Conservation (phyloP, 2,329 filamentous ascomycete species). For the Claviceps digitariae region DNA sequence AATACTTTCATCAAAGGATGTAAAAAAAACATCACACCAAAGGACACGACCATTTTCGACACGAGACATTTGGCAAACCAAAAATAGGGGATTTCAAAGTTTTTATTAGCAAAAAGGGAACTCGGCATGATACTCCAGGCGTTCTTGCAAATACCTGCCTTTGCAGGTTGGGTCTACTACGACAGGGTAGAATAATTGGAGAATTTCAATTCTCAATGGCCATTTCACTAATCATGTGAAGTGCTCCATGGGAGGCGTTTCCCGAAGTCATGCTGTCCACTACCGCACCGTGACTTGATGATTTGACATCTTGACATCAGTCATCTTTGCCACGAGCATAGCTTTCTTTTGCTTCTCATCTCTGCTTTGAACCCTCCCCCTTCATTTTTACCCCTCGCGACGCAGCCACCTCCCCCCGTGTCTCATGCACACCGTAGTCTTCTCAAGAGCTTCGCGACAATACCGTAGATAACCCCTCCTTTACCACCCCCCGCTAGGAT, state of each 20-base stretch:
- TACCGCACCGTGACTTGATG: conserved; percentile 2
- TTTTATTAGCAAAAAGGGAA: conserved; percentile 4
- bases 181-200: conserved; percentile 30
- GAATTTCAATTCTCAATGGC: conserved; percentile 50
- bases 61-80: conserved; percentile 9
- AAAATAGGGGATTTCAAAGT: conserved; percentile 8
- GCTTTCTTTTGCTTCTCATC: background rate
- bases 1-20: background rate
- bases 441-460: background rate
- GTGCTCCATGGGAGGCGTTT: conserved; percentile 64
- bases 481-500: conserved; percentile 48
- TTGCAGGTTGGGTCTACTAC: conserved; percentile 18
- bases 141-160: conserved; percentile 14
- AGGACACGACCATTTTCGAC: conserved; percentile 9
- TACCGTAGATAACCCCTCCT: background rate
- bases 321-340: conserved; percentile 1
- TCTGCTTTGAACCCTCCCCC: too few species aligned
- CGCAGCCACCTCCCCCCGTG: too few species aligned
- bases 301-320: background rate
- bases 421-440: conserved; percentile 9
- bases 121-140: conserved; percentile 20
- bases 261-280: conserved; percentile 42
- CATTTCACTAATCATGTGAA: conserved; percentile 56
- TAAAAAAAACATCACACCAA: conserved; percentile 8
- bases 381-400: too few species aligned